Evolutionary conservation across 495 filamentous ascomycete species (phyloP).

Genomic region (Tuber umbilicatum): DNA sequence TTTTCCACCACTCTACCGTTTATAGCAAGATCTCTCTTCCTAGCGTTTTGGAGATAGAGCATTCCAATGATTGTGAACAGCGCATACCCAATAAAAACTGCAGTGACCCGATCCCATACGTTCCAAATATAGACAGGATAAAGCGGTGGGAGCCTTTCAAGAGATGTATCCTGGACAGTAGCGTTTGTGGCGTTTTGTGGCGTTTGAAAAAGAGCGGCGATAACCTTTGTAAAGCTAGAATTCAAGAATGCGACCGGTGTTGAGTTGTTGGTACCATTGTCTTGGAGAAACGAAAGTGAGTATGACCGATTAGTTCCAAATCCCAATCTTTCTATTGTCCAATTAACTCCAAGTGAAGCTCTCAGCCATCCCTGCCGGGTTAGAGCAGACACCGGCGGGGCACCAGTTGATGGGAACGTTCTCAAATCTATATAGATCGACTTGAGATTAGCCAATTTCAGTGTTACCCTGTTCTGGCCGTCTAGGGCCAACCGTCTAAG

Average conservation of each 20-base stretch:
- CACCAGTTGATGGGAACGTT: slow-evolving; percentile 33
- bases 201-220: slow-evolving; percentile 18
- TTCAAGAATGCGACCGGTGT: slow-evolving; percentile 37
- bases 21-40: slow-evolving; percentile 57
- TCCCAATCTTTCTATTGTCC: slow-evolving; percentile 35
- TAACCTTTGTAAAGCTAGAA: slow-evolving; percentile 27
- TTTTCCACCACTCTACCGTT: slow-evolving; percentile 68
- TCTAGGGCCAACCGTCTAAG: slow-evolving; percentile 41
- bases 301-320: slow-evolving; percentile 27
- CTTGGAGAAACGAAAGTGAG: slow-evolving; percentile 14
- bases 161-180: slow-evolving; percentile 10
- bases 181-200: slow-evolving; percentile 18
- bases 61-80: slow-evolving; percentile 66
- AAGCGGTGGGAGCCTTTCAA: not conserved
- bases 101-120: slow-evolving; percentile 45
- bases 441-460: slow-evolving; percentile 38
- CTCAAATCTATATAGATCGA: slow-evolving; percentile 28
- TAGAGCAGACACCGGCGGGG: slow-evolving; percentile 34
- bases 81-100: slow-evolving; percentile 72
- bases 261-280: slow-evolving; percentile 22
- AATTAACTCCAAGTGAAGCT: slow-evolving; percentile 23
- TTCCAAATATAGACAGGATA: slow-evolving; percentile 35
- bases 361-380: slow-evolving; percentile 36
- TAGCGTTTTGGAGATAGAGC: slow-evolving; percentile 66
- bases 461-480: slow-evolving; percentile 46